Evolutionary conservation across 2,329 filamentous ascomycete genomes (phyloP), one percentile per base, ranked within the genome.

Genomic region (Arthrobotrys iridis): DNA sequence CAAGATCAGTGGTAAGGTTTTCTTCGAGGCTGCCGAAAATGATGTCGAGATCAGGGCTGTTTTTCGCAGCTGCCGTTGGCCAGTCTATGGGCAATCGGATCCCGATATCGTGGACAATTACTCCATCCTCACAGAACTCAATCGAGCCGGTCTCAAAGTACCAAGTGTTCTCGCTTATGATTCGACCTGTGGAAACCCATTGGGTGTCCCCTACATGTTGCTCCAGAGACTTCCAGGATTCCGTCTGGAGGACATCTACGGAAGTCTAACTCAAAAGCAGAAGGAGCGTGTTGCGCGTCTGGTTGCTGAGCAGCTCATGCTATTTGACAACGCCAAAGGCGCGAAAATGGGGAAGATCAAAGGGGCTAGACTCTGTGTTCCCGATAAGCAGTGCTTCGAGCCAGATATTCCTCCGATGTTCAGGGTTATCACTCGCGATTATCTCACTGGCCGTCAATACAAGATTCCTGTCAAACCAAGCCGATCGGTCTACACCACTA

Each of bases 211-310:
- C 6, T 75, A 45, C 71, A 68, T 75, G 71, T 59, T 75, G n/a
- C 46, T 75, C n/a, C 40, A 48, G 5, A 57, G 71, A 13, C 33
- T 75, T 18, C 63, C 71, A 4, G 71, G 71, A 2, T 43, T 75
- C 15, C 71, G 71, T 24, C 71, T 75, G n/a, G 71, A 75, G 22
- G 71, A 75, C 10, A 63, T 68, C 20, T 75, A 75, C 40, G 63
- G 24, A 41, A 68, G 45, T 15, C 37, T 75, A 24, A 75, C 63
- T 11, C 40, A 55, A 24, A 50, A 59, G 28, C 71, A 75, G n/a
- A 75, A 68, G 26, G 46, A 63, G 22, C 71, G 63, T 24, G 71
- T 75, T 22, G 71, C 71, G 3, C 20, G 40, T 7, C 71, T 75
- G 15, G 58, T 75, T 24, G 71, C 71, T 11, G 30, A 50, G 4